Percentiles rank a stretch among this genome's conserved stretches.
Evolutionary conservation across 768 basidiomycete species (phyloP).

Genomic region (Boletellus ananiceps): DNA sequence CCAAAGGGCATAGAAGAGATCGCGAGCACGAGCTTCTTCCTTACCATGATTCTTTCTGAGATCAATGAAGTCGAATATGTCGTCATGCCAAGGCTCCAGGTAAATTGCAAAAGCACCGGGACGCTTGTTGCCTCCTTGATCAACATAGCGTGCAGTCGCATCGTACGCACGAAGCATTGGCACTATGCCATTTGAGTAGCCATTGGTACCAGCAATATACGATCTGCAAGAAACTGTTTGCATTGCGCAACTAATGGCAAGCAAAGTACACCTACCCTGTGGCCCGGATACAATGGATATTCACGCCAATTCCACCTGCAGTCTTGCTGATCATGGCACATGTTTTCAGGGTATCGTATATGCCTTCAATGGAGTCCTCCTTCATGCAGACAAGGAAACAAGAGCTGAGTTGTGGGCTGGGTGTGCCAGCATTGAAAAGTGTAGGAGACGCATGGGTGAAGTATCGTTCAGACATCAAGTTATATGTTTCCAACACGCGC

Average conservation of each 20-base stretch:
- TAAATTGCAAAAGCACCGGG: constrained; percentile 99
- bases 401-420: constrained; percentile 89
- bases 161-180: constrained; percentile 99
- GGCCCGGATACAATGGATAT: constrained; percentile 94
- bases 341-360: constrained; percentile 96
- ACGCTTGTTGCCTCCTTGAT: constrained; percentile 98
- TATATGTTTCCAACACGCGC: constrained; percentile 85
- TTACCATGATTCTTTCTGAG: constrained; percentile 99
- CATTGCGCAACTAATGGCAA: background rate
- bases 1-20: constrained; percentile 98
- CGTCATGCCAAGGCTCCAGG: constrained; percentile 98
- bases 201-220: constrained; percentile 98
- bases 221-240: constrained; percentile 49
- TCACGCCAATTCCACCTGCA: constrained; percentile 95
- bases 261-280: constrained; percentile 61
- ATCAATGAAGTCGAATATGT: constrained; percentile 96
- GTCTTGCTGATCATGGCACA: constrained; percentile 99
- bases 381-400: constrained; percentile 99
- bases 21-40: constrained; percentile 93
- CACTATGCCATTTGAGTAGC: constrained; percentile 97
- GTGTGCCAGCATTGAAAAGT: constrained; percentile 97
- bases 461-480: constrained; percentile 96
- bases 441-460: constrained; percentile 99
- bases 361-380: constrained; percentile 97
- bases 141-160: constrained; percentile 96